Evolutionary conservation across 2,329 filamentous ascomycete genomes (phyloP), one percentile per base, ranked within the genome.

Genomic region (Colletotrichum trifolii): DNA sequence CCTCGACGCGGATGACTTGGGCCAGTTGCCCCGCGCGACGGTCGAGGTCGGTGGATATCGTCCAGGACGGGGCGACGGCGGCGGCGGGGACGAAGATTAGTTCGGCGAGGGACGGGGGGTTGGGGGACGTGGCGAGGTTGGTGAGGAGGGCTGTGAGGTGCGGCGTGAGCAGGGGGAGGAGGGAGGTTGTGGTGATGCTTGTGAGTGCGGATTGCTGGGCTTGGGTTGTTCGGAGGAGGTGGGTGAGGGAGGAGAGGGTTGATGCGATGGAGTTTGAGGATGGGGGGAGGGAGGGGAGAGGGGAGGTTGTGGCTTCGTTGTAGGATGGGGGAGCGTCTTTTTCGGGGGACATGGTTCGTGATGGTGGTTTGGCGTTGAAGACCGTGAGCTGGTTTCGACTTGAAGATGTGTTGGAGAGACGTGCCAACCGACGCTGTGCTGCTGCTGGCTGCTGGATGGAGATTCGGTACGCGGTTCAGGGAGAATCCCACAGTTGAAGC

Each of bases 71-170:
- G 0, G 73, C 75, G 0, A 85, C 77, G 4, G 78, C 79, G 5
- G 71, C 70, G 2, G 70, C 78, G 0, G 84, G 83, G 0, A 86
- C 77, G 40, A 86, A 71, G 8, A 77, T 79, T 48, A 85, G 76
- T 53, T 83, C 79, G 1, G 82, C 77, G 0, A 77, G 56, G 2
- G 71, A 67, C 1, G 78, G 77, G 1, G 75, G 69, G 0, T 70
- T 71, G 3, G 77, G 70, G 46, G 75, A 68, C 6, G 69, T 67
- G 2, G 76, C 76, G 34, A 84, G 71, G 12, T 77, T 74, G 2
- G 73, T 72, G 2, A 85, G 67, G 65, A 85, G 80, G 1, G 72
- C 69, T 42, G 82, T 77, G 50, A 85, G 69, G 46, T 77, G 73
- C 4, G 81, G 80, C 0, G 80, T 71, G 3, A 85, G 65, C 2